Evolutionary conservation across 164 flowering plant genomes (phyloP), one percentile per base, ranked within the genome.

Genomic region (Umbellularia californica): DNA sequence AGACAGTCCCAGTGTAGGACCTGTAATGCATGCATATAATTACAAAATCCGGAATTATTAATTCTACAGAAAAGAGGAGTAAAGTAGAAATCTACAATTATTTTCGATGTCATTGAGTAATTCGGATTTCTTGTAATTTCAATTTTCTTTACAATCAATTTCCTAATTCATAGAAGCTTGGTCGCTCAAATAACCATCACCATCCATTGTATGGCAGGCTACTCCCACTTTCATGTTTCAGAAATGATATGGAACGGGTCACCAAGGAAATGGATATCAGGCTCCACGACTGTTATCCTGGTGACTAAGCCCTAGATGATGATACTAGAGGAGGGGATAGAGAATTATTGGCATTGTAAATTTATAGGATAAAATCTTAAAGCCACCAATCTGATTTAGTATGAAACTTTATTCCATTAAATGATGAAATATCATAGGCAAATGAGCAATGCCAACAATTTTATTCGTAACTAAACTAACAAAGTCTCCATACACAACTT

Each of bases 401-500:
- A 60, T 60, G n/a, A 20, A 60, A 7, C 7, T 7, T 14, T 11
- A 7, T 64, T 13, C 67, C 24, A 23, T 14, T 15, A 55, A 14
- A 20, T 19, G 10, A 41, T 41, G 47, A 41, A 41, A 41, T 41
- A 41, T 41, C 6, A 20, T 3, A 23, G 65, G 33, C 20, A 63
- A 62, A 68, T 3, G 25, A 50, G 58, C 47, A 68, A 33, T 28
- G 63, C 30, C 68, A 52, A 25, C 35, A 73, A 69, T 22, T 41
- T 78, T 51, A 70, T 70, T 74, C 71, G 74, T 74, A 78, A 15
- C 24, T 47, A 70, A 35, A 65, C 33, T 24, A 58, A 27, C 47
- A 19, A 50, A 28, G 65, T 74, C 64, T 70, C 51, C 68, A 58
- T 58, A 58, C 62, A 74, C 69, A 78, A 67, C 71, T 65, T 74